A percentile compares a stretch with the other conserved stretches of the same genome.
Conservation (phyloP, 1,284 basidiomycete genomes). For the Cutaneotrichosporon dermatis region DNA sequence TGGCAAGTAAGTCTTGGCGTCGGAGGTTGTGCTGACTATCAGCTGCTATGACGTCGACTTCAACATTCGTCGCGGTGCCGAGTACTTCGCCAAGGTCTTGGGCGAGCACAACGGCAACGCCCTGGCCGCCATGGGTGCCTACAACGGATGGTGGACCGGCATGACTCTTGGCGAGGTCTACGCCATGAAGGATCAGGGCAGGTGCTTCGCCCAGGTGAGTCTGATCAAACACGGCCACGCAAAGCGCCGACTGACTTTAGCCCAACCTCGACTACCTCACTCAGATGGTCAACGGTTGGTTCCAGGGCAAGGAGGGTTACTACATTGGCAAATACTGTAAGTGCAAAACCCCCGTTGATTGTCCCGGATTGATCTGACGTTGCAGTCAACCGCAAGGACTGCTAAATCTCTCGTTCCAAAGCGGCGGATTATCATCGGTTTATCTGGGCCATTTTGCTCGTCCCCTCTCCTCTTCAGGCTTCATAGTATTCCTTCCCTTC, state of each 20-base stretch:
- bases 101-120: slow-evolving; percentile 57
- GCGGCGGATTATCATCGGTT: too few relatives aligned
- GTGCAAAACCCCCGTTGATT: not conserved
- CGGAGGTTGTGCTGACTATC: too few relatives aligned
- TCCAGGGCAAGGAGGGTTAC: slow-evolving; percentile 61
- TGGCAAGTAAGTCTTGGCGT: slow-evolving; percentile 33
- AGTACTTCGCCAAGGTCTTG: slow-evolving; percentile 27
- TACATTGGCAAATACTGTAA: slow-evolving; percentile 60
- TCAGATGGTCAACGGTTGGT: slow-evolving; percentile 75
- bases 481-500: too few relatives aligned
- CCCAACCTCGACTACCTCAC: slow-evolving; percentile 60
- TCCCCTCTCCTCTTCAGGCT: too few relatives aligned
- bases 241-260: slow-evolving; percentile 10
- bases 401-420: too few relatives aligned
- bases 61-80: slow-evolving; percentile 52
- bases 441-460: too few relatives aligned
- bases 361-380: too few relatives aligned
- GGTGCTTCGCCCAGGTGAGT: slow-evolving; percentile 59
- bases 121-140: slow-evolving; percentile 60
- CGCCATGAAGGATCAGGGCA: slow-evolving; percentile 4
- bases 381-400: too few relatives aligned
- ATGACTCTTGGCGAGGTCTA: slow-evolving; percentile 56
- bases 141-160: slow-evolving; percentile 70
- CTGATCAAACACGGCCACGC: too few relatives aligned
- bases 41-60: slow-evolving; percentile 52